Conservation (phyloP, 2,329 filamentous ascomycete genomes). For the Calonectria montana region DNA sequence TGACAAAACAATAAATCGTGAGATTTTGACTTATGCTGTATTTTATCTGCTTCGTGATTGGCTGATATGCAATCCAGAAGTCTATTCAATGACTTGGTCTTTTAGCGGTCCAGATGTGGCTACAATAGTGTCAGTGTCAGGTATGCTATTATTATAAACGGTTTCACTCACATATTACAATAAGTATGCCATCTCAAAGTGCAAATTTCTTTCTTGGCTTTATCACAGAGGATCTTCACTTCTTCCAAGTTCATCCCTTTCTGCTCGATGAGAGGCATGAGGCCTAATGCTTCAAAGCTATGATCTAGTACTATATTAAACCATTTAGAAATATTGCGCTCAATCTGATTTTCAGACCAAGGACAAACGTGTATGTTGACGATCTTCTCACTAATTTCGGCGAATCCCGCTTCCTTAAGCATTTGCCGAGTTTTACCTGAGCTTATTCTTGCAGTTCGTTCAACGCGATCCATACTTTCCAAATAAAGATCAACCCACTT, state of each 20-base stretch:
- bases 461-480: slow-evolving; percentile 73
- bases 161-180: slow-evolving; percentile 75
- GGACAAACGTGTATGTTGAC: slow-evolving; percentile 79
- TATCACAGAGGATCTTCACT: slow-evolving; percentile 70
- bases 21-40: too few relatives aligned
- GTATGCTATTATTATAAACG: not conserved
- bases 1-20: too few relatives aligned
- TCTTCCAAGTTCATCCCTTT: slow-evolving; percentile 63
- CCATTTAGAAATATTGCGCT: slow-evolving; percentile 80
- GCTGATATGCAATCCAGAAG: too few relatives aligned
- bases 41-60: too few relatives aligned
- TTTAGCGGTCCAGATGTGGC: slow-evolving; percentile 41
- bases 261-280: slow-evolving; percentile 75
- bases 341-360: slow-evolving; percentile 73
- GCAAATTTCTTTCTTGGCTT: slow-evolving; percentile 77
- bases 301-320: slow-evolving; percentile 83
- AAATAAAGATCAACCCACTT: slow-evolving; percentile 78
- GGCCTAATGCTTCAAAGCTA: slow-evolving; percentile 77
- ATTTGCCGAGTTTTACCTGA: slow-evolving; percentile 62
- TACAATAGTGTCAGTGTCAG: slow-evolving; percentile 6
- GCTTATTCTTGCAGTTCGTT: slow-evolving; percentile 73
- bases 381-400: slow-evolving; percentile 78
- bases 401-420: slow-evolving; percentile 79
- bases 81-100: slow-evolving; percentile 26
- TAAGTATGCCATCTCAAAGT: slow-evolving; percentile 76